These are phyloP conservation scores for Cryptosporidium xiaoi DNA, from an alignment of 169 alveolate species.

Conservation along the genomic window DNA sequence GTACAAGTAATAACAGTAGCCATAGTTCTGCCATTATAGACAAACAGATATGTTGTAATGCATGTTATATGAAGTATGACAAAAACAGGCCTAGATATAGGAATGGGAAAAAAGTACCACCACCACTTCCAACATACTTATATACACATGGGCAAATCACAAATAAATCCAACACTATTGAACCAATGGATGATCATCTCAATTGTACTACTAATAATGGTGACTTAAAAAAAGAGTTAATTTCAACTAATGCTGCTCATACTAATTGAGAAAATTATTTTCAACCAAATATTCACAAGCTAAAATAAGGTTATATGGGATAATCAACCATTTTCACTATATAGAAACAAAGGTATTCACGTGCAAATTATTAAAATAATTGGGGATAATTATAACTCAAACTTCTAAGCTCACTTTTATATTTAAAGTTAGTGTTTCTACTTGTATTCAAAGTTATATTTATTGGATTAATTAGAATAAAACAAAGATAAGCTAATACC, in stretches of 20 bases:
- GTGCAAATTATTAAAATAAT: no score
- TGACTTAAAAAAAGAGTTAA: not conserved
- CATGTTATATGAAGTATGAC: slow-evolving; percentile 73
- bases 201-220: slow-evolving; percentile 3
- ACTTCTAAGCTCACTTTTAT: no score
- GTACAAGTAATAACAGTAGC: not conserved
- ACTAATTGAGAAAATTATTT: not conserved
- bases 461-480: no score
- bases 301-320: no score
- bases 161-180: not conserved
- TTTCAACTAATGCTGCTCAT: not conserved
- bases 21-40: slow-evolving; percentile 2
- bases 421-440: no score
- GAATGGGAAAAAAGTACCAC: slow-evolving; percentile 68
- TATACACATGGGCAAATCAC: slow-evolving; percentile 22
- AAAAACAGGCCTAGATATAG: slow-evolving; percentile 70
- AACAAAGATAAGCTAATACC: no score
- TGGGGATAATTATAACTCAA: no score
- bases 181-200: not conserved
- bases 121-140: slow-evolving; percentile 56
- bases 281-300: no score
- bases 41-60: slow-evolving; percentile 69
- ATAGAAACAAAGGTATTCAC: no score
- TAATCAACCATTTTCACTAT: no score
- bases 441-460: no score